phyloP scores from a whole-genome alignment of 2,329 filamentous ascomycete species.

The Aspergillus sp. region DNA sequence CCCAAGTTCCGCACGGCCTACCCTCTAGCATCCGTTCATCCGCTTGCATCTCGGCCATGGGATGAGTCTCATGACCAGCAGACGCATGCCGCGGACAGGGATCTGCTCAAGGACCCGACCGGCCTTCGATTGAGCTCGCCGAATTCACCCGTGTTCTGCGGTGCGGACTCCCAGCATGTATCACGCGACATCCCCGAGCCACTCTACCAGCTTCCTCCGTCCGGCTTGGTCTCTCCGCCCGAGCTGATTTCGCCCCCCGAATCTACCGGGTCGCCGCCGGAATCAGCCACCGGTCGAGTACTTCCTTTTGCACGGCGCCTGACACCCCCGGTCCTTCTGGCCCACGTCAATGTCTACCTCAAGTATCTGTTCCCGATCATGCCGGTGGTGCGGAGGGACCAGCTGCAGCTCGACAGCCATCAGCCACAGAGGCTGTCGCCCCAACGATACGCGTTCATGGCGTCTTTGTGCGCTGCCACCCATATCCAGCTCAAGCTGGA shows the following conservation, averaged over 20 bases:
- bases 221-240: slow-evolving; percentile 23
- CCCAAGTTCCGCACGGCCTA: slow-evolving; percentile 32
- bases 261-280: slow-evolving; percentile 22
- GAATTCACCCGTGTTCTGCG: slow-evolving; percentile 16
- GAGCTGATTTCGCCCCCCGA: slow-evolving; percentile 27
- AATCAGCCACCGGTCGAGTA: slow-evolving; percentile 13
- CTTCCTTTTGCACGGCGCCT: slow-evolving; percentile 17
- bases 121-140: slow-evolving; percentile 17
- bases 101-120: slow-evolving; percentile 10
- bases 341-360: slow-evolving; percentile 33
- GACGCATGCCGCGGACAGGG: slow-evolving; percentile 11
- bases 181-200: slow-evolving; percentile 17
- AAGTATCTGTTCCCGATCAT: slow-evolving; percentile 37
- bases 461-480: slow-evolving; percentile 34
- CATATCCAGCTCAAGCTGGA: slow-evolving; percentile 37
- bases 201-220: slow-evolving; percentile 19
- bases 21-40: slow-evolving; percentile 28
- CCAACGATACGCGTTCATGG: slow-evolving; percentile 33
- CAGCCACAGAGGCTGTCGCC: slow-evolving; percentile 46
- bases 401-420: slow-evolving; percentile 27
- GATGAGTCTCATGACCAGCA: slow-evolving; percentile 8
- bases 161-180: slow-evolving; percentile 16
- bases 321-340: slow-evolving; percentile 25
- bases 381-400: slow-evolving; percentile 31
- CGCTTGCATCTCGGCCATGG: slow-evolving; percentile 15